Conservation (phyloP, 1,284 basidiomycete genomes). For the Chondrostereum purpureum region DNA sequence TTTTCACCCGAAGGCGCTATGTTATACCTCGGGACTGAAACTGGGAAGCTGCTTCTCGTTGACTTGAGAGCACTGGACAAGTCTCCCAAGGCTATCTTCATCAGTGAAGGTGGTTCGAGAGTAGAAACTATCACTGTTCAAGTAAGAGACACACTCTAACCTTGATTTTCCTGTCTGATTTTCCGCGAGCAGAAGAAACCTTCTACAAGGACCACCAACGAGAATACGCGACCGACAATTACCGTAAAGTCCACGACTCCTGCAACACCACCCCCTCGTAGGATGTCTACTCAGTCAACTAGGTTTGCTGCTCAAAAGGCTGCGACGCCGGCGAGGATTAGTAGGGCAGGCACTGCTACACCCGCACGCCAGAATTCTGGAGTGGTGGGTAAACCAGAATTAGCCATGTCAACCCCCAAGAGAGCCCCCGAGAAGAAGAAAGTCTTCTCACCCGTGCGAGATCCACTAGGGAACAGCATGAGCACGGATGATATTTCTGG, state of each 20-base stretch:
- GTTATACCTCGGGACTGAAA: constrained; percentile 56
- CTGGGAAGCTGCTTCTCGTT: constrained; percentile 53
- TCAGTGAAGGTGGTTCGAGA: constrained; percentile 40
- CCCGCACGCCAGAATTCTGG: neutral
- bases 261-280: constrained; percentile 10
- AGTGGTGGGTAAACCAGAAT: neutral
- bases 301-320: neutral
- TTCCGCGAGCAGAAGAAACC: constrained; percentile 19
- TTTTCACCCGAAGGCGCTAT: constrained; percentile 66
- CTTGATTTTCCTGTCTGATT: neutral
- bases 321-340: constrained; percentile 19
- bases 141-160: constrained; percentile 28
- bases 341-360: neutral
- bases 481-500: constrained; percentile 23
- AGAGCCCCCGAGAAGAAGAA: constrained; percentile 18
- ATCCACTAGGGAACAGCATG: constrained; percentile 35
- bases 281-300: neutral
- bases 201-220: neutral
- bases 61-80: constrained; percentile 61
- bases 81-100: constrained; percentile 42
- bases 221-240: constrained; percentile 13
- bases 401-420: neutral
- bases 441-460: constrained; percentile 34
- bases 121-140: constrained; percentile 51
- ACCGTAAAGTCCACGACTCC: constrained; percentile 13